Base-by-base conservation (phyloP, 345 rosid species). In the Kandelia obovata region DNA sequence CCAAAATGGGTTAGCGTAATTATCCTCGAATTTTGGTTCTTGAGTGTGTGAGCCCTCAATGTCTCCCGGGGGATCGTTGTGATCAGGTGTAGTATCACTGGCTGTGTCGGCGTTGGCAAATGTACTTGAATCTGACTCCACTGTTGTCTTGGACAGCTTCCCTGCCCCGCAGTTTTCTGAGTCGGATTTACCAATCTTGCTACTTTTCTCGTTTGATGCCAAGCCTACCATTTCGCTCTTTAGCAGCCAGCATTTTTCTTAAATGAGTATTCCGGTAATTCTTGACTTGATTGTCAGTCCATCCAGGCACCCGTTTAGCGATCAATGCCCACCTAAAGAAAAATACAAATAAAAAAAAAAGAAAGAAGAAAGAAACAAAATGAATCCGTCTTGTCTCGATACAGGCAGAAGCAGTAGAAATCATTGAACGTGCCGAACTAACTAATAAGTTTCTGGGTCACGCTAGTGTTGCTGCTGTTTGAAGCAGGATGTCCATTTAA, bases 271-370 rank as follows among this genome's bases (percentile, higher is more conserved):
- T 85, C 89, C 89, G 83, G 82, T 83, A 82, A 66, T 85, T 87
- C 78, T 87, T 87, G 80, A 86, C 89, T 80, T 84, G 92, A 67
- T 88, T 86, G 75, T 88, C 93, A 7, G 89, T 88, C 67, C 91
- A 67, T 53, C 93, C 91, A 0, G 91, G 93, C 35, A 84, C 85
- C n/a, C 91, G 62, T 79, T 82, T 85, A 1, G 89, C 88, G 57
- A 88, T 88, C 77, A 88, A 66, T 51, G 93, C 80, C 93, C 93
- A 86, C 77, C 93, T 83, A 69, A 55, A 57, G 4, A 55, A 66
- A 60, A 21, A 35, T 35, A 7, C 9, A 35, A 35, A 7, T 6
- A 21, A 53, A 10, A 20, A 10, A 20, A 20, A 25, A 25, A n/a
- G 19, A 11, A 21, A 7, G 8, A 21, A 53, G 27, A 21, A 53